phyloP scores from a whole-genome alignment of 1,284 basidiomycete genomes.

The Trichosporon faecale region DNA sequence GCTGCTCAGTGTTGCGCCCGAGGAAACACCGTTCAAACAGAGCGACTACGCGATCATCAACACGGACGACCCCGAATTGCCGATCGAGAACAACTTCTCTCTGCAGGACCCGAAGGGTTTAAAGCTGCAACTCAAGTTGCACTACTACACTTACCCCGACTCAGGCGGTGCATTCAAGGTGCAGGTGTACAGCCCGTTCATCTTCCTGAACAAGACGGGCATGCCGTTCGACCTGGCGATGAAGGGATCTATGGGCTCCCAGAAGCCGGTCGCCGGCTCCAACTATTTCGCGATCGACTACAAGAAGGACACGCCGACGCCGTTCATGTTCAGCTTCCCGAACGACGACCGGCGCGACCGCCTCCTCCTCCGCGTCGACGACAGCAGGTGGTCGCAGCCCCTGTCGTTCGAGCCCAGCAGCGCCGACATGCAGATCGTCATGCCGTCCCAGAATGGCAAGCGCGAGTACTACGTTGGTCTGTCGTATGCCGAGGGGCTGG shows the following conservation, averaged over 20 bases:
- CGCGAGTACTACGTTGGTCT: conserved; percentile 84
- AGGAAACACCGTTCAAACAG: conserved; percentile 93
- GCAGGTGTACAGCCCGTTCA: conserved; percentile 90
- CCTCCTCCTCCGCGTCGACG: conserved; percentile 76
- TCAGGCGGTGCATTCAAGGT: conserved; percentile 98
- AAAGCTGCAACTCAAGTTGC: conserved; percentile 77
- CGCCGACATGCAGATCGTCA: conserved; percentile 79
- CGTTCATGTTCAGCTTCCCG: conserved; percentile 86
- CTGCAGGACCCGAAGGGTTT: conserved; percentile 73
- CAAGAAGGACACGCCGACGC: conserved; percentile 59
- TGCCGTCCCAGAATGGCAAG: conserved; percentile 64
- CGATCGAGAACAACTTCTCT: conserved; percentile 49
- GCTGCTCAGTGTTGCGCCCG: conserved; percentile 82
- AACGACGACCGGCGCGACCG: conserved; percentile 75
- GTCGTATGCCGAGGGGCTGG: conserved; percentile 88
- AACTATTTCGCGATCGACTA: conserved; percentile 54
- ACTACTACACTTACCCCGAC: conserved; percentile 83
- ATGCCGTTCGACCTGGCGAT: conserved; percentile 77
- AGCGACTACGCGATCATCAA: conserved; percentile 98
- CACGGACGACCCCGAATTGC: conserved; percentile 74
- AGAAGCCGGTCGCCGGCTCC: conserved; percentile 84
- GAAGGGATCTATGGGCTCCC: conserved; percentile 66
- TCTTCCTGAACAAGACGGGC: conserved; percentile 91
- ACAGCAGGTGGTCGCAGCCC: conserved; percentile 87
- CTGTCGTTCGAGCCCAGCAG: conserved; percentile 86